Percentiles rank a stretch among this genome's conserved stretches.
These are phyloP conservation scores for Neopestalotiopsis sp. DNA, from an alignment of 2,329 filamentous ascomycete species.

Conservation along the genomic window DNA sequence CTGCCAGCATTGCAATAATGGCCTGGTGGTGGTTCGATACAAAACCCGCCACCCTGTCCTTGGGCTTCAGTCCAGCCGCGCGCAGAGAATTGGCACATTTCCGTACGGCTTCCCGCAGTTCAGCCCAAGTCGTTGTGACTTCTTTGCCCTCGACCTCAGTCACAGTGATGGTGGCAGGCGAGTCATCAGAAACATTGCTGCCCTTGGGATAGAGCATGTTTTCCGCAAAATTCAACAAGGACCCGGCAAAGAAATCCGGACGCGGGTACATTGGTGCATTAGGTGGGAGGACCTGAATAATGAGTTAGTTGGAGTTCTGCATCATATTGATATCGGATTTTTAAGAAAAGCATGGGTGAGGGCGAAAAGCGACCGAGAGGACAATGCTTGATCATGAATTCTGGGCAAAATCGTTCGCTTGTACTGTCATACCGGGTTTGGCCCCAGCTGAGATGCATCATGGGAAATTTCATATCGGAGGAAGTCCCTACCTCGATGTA, in stretches of 20 bases:
- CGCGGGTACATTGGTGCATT: conserved; percentile 80
- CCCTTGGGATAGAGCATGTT: conserved; percentile 84
- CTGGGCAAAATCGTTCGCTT: not conserved
- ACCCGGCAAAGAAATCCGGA: conserved; percentile 81
- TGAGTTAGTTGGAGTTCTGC: not conserved
- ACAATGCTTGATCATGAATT: not conserved
- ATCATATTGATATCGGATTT: not conserved
- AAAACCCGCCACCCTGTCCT: conserved; percentile 71
- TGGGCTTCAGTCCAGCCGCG: conserved; percentile 62
- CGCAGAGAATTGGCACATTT: conserved; percentile 74
- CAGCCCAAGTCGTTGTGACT: conserved; percentile 70
- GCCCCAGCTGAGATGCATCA: too few relatives aligned
- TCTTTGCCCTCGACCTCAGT: conserved; percentile 74
- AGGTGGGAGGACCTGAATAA: conserved; percentile 67
- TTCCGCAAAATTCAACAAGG: conserved; percentile 89
- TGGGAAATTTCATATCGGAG: not conserved
- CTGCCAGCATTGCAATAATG: conserved; percentile 84
- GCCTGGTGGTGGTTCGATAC: conserved; percentile 90
- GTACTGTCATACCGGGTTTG: not conserved
- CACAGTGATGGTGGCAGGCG: conserved; percentile 76
- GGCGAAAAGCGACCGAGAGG: not conserved
- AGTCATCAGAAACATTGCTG: conserved; percentile 58
- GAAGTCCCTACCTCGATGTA: conserved; percentile 61
- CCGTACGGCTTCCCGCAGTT: conserved; percentile 79
- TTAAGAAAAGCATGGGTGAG: not conserved